Evolutionary conservation across 495 filamentous ascomycete species (phyloP).

Genomic region (Immersiella caudata): DNA sequence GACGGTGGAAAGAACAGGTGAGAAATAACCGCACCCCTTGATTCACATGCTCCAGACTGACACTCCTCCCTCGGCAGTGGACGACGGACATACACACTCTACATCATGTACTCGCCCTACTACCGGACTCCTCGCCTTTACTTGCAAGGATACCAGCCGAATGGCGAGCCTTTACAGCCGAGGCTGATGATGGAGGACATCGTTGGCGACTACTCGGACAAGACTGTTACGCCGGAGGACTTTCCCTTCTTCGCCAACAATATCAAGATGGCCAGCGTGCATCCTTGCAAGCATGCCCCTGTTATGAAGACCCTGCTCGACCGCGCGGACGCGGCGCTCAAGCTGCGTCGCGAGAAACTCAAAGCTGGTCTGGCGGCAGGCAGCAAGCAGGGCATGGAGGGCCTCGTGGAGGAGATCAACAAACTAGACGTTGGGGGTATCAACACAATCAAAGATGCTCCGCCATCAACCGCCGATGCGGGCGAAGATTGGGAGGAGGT

Average conservation of each 20-base stretch:
- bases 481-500: conserved; percentile 90
- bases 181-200: conserved; percentile 99
- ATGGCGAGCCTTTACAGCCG: conserved; percentile 81
- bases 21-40: conserved; percentile 4
- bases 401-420: conserved; percentile 62
- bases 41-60: conserved; percentile 12
- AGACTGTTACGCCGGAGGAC: conserved; percentile 97
- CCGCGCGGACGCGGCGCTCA: conserved; percentile 89
- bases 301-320: conserved; percentile 99
- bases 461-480: conserved; percentile 31
- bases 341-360: conserved; percentile 81
- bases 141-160: conserved; percentile 84
- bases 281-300: conserved; percentile 88
- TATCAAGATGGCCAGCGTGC: conserved; percentile 94
- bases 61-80: conserved; percentile 54
- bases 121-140: conserved; percentile 97
- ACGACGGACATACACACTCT: conserved; percentile 90
- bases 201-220: conserved; percentile 98
- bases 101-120: conserved; percentile 96
- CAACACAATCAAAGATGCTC: conserved; percentile 27
- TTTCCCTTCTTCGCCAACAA: conserved; percentile 86
- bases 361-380: conserved; percentile 52
- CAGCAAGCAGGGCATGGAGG: conserved; percentile 57
- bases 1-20: conserved; percentile 67
- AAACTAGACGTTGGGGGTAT: conserved; percentile 49